Evolutionary conservation across 345 rosid genomes (phyloP).

Genomic region (Microcos paniculata): DNA sequence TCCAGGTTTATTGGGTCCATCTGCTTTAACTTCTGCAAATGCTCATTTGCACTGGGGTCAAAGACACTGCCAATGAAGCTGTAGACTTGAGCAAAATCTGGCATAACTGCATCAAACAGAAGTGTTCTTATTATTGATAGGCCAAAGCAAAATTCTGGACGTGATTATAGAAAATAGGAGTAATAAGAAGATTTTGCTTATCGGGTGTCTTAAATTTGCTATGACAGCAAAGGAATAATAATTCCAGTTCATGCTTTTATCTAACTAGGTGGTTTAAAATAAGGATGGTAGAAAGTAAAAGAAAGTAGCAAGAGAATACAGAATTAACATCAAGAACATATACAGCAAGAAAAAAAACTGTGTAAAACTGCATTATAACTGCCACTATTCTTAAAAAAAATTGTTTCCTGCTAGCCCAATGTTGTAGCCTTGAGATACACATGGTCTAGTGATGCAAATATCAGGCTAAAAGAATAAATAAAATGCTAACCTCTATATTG

Average conservation of each 20-base stretch:
- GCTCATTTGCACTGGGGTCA: too few species aligned
- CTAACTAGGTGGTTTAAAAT: slow-evolving; percentile 4
- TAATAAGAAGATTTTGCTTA: background rate
- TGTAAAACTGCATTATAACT: background rate
- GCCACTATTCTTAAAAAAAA: background rate
- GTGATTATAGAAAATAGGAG: background rate
- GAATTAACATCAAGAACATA: background rate
- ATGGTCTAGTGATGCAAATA: background rate
- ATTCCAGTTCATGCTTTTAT: background rate
- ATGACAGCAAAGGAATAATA: background rate
- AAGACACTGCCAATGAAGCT: too few species aligned
- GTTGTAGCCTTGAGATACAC: background rate
- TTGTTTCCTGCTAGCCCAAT: background rate
- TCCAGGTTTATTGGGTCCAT: too few species aligned
- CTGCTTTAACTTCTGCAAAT: too few species aligned
- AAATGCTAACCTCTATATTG: slow-evolving; percentile 44
- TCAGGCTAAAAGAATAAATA: slow-evolving; percentile 8
- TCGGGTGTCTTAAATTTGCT: too few species aligned
- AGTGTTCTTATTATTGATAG: background rate
- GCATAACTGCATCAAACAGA: slow-evolving; percentile 56
- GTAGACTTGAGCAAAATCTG: slow-evolving; percentile 88
- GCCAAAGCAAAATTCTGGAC: slow-evolving; percentile 5
- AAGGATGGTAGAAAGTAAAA: background rate
- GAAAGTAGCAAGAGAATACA: background rate
- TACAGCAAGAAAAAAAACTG: background rate